Evolutionary conservation across 202 grass and related monocot genomes (phyloP), one percentile per base, ranked within the genome.

Genomic region (Carex arenaria): DNA sequence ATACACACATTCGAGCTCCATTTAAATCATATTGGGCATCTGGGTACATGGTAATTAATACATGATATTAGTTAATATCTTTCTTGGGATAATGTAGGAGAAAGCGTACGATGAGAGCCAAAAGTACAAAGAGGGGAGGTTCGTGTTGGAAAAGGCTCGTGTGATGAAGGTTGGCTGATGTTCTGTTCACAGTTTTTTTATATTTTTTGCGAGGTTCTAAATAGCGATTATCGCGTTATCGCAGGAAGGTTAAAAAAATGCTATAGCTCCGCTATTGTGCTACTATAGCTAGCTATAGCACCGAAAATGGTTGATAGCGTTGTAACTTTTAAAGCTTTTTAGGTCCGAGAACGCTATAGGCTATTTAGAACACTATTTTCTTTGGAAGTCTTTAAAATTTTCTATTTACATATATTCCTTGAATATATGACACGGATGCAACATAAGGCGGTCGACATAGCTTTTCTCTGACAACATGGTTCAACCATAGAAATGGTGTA

Each of bases 51-150:
- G 45, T 49, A 49, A 49, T 10, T 11, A 49, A 49, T 49, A 0
- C n/a, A 60, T 74, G 4, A 54, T 85, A 18, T 34, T 45, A 77
- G 31, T 22, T 64, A n/a, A 36, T 85, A 67, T 5, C 34, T 26
- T 47, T 64, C 38, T 45, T 75, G 47, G 45, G 23, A 82, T 36
- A 68, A 52, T 82, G 74, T 90, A 89, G 94, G 94, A 94, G 53
- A 97, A 94, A 83, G 94, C 94, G 67, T 92, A 94, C 61, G 88
- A 92, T 5, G 85, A 89, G 73, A 85, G 83, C 66, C 94, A 97
- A 83, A 97, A 97, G 80, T 94, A 97, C 85, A 97, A 97, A 87
- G 90, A 97, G 82, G 92, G 94, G 18, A 97, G 87, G 61, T 97
- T 88, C 56, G 92, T 97, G 64, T 78, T 97, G 67, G 94, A 97